Evolutionary conservation across 192 early-diverging fungal species (phyloP).

Genomic region (Coemansia sp.): DNA sequence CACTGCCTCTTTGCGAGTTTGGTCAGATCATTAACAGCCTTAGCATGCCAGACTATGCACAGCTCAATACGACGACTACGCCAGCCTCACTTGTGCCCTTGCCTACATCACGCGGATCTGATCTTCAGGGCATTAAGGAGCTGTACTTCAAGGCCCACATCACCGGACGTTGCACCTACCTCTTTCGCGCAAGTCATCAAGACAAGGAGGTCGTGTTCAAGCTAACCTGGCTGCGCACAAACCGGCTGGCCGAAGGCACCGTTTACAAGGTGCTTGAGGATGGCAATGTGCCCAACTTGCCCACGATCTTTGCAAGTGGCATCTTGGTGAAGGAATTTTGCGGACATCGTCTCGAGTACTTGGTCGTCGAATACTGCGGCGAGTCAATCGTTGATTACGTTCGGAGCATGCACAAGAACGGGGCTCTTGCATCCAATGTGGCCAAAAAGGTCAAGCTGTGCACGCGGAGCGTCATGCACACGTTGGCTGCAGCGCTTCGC

Average conservation of each 20-base stretch:
- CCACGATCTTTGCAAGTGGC: not conserved
- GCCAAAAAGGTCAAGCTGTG: not conserved
- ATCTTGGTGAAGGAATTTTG: conserved; percentile 1
- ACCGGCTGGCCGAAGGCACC: conserved; percentile 21
- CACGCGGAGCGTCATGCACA: not conserved
- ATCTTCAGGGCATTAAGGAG: no score
- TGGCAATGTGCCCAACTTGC: not conserved
- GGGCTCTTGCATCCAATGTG: not conserved
- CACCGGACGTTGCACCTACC: not conserved
- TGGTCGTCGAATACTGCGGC: conserved; percentile 25
- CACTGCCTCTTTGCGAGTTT: not conserved
- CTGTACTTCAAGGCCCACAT: no score
- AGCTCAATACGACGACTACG: not conserved
- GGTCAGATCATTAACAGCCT: not conserved
- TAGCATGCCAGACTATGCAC: not conserved
- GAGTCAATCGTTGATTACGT: not conserved
- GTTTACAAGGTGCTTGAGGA: conserved; percentile 9
- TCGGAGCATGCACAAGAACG: not conserved
- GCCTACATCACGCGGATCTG: no score
- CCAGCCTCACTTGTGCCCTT: not conserved
- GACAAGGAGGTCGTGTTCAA: not conserved
- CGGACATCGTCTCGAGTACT: conserved; percentile 19
- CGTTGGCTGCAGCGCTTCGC: not conserved
- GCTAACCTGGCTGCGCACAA: not conserved
- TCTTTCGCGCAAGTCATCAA: not conserved